phyloP scores from a whole-genome alignment of 129 eudicot genomes.

The Ambrosia artemisiifolia region DNA sequence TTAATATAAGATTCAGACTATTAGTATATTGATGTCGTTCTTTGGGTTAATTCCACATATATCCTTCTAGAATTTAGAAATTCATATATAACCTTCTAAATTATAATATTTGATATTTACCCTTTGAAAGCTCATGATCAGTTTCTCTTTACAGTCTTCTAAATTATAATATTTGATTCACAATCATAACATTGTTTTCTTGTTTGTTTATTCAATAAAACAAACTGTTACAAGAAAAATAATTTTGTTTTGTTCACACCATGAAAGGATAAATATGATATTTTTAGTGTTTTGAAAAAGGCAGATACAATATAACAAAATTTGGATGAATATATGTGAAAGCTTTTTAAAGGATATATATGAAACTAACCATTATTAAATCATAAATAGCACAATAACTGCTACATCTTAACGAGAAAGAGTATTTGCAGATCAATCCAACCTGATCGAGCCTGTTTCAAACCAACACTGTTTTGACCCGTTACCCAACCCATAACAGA shows the following conservation, averaged over 20 bases:
- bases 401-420: neutral
- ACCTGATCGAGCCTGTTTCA: neutral
- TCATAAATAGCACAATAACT: neutral
- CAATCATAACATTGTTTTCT: no score
- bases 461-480: neutral
- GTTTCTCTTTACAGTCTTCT: no score
- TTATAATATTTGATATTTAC: neutral
- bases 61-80: neutral
- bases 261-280: neutral
- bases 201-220: neutral
- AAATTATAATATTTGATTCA: no score
- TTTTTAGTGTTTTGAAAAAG: neutral
- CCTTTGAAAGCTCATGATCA: neutral
- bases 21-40: neutral
- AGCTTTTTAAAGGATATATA: neutral
- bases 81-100: neutral
- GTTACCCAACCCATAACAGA: slow-evolving; percentile 1
- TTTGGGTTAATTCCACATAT: neutral
- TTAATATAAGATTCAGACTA: neutral
- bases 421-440: neutral
- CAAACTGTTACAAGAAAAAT: neutral
- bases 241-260: no score
- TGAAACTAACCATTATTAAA: neutral
- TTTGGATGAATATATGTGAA: neutral
- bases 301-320: neutral